Base-by-base conservation (phyloP, 805 yeast species). In the Pichia gijzeniarum region DNA sequence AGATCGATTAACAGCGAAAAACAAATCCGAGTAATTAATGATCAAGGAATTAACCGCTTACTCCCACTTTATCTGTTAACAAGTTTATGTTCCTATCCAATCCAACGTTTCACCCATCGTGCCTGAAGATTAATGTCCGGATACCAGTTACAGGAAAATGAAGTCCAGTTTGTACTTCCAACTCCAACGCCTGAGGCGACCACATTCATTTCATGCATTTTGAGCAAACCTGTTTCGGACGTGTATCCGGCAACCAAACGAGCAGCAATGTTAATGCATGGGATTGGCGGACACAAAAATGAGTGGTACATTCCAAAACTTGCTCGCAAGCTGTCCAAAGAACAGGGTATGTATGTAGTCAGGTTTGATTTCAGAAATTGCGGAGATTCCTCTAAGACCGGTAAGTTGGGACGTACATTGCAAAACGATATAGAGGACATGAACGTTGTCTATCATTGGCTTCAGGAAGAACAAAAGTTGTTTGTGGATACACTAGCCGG, bases 311-410 rank as follows among this genome's bases (percentile, higher is more conserved):
- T 83, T 51, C 74, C 76, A 21, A 54, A 65, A 14, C 62, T 87
- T 37, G 90, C 95, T 0, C 73, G 74, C 22, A 64, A 63, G 21
- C 60, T 90, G 44, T 80, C 89, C 0, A 59, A 65, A 2, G 72
- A 73, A 14, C 60, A 74, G 48, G 95, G 95, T 0, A 67, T 78
- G 45, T 78, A 72, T 57, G 75, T 83, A 3, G 70, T 87, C 41
- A 68, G 97, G 52, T 80, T 89, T 53, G 97, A 90, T 62, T 89
- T 90, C 56, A 71, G 96, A 45, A 85, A 83, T 6, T 82, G 93
- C 61, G 98, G 97, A 1, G 78, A 75, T 47, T 85, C 95, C 3
- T 53, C 57, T 1, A 35, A 41, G 18, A 82, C 76, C 20, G 80
- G 71, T 16, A 66, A 64, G 38, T 67, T 56, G 4, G 91, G 90